Base-by-base conservation (phyloP, 805 yeast species). In the Kazachstania kunashirensis region DNA sequence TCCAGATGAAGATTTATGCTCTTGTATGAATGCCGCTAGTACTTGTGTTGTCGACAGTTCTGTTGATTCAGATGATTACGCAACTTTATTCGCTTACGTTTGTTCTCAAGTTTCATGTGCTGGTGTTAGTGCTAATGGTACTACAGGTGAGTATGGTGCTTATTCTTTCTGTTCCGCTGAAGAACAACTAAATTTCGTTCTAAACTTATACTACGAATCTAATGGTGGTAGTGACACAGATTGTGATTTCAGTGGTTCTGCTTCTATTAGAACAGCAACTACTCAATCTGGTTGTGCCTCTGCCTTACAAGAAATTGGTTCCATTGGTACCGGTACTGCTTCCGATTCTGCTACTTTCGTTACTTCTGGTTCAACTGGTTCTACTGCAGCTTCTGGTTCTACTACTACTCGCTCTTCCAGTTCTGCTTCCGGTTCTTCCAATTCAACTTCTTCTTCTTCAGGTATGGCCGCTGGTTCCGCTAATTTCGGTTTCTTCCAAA, bases 161-260 rank as follows among this genome's bases (percentile, higher is more conserved):
- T 75, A 68, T 63, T 80, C 89, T 13, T 78, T 70, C 77, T 82
- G 92, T 60, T 65, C 74, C 15, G 59, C 72, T 38, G 73, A 77
- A 60, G 81, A 77, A 40, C 67, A 75, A 63, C 67, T 82, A 49
- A 70, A 82, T 26, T 82, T 69, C 52, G 70, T 75, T 27, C 57
- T 82, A 62, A 75, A 80, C 68, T 56, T 67, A 47, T 81, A 81
- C 70, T 80, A 78, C 62, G 57, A 63, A 39, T 57, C 57, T 8
- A 63, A 75, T 37, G 59, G 55, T 46, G 69, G 67, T 44, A 39
- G 51, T 18, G 55, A 55, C 33, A 58, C 68, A 37, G 82, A 81
- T 34, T 80, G 88, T 69, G 70, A 67, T 55, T 81, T 81, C 61
- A 62, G 65, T 43, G 89, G 89, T 41, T 73, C 84, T 34, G 85